phyloP scores from a whole-genome alignment of 371 early-diverging fungal species.

The Syncephalastrum monosporum region DNA sequence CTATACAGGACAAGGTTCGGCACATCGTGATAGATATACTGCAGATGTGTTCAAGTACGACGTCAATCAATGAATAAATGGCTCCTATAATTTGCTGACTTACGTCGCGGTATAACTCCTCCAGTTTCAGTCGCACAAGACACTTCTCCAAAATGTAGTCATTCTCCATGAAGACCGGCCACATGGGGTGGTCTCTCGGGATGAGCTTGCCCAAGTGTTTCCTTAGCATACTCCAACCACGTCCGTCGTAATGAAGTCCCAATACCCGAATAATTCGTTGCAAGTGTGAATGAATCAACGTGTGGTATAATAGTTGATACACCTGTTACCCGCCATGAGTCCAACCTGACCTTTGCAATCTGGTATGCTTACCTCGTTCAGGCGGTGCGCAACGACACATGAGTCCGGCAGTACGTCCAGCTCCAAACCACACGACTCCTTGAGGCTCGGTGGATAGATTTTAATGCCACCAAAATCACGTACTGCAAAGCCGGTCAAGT shows the following conservation, averaged over 20 bases:
- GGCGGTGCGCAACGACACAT: slow-evolving; percentile 51
- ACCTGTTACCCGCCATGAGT: slow-evolving; percentile 23
- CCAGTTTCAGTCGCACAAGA: slow-evolving; percentile 70
- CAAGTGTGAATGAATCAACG: slow-evolving; percentile 66
- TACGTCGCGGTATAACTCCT: slow-evolving; percentile 69
- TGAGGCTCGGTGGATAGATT: slow-evolving; percentile 57
- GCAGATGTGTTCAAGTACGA: neutral
- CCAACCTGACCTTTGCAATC: neutral
- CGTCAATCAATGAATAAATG: neutral
- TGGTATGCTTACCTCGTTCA: slow-evolving; percentile 42
- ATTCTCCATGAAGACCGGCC: slow-evolving; percentile 46
- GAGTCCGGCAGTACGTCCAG: slow-evolving; percentile 61
- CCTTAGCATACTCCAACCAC: slow-evolving; percentile 65
- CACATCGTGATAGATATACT: slow-evolving; percentile 62
- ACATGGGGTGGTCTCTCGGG: slow-evolving; percentile 48
- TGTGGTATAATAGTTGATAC: slow-evolving; percentile 66
- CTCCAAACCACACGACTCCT: slow-evolving; percentile 36
- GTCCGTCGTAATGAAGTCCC: slow-evolving; percentile 60
- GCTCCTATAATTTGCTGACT: slow-evolving; percentile 16
- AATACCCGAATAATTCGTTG: slow-evolving; percentile 71
- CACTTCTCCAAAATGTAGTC: slow-evolving; percentile 56
- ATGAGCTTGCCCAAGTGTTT: slow-evolving; percentile 44
- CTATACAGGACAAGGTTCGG: slow-evolving; percentile 62
- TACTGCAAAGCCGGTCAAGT: slow-evolving; percentile 63
- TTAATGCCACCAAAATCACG: slow-evolving; percentile 80